These are phyloP conservation scores for Tympanopsis confertula DNA, from an alignment of 2,329 filamentous ascomycete species.

Conservation along the genomic window DNA sequence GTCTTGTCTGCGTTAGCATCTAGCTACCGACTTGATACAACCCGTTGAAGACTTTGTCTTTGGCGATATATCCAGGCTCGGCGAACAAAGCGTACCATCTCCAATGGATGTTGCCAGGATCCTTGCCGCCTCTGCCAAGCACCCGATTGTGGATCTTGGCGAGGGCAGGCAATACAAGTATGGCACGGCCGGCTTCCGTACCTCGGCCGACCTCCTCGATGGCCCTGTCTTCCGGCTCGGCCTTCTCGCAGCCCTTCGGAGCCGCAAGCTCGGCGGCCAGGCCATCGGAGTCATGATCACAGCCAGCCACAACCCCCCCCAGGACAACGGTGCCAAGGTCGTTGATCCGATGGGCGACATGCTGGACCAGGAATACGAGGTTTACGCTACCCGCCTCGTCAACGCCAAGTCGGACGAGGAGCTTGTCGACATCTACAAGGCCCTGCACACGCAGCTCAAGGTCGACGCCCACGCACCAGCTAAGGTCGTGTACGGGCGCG, in stretches of 20 bases:
- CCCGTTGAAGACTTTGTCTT: too few species aligned
- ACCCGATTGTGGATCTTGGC: constrained; percentile 38
- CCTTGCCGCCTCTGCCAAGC: constrained; percentile 48
- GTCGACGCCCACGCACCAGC: constrained; percentile 61
- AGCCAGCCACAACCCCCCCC: constrained; percentile 80
- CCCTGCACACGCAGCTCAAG: constrained; percentile 64
- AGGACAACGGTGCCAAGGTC: constrained; percentile 88
- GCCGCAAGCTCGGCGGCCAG: constrained; percentile 78
- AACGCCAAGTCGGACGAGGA: constrained; percentile 73
- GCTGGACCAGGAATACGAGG: constrained; percentile 92
- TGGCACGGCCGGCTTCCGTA: neutral
- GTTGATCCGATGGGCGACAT: constrained; percentile 96
- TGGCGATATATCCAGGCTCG: too few species aligned
- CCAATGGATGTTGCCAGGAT: too few species aligned
- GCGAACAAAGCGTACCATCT: too few species aligned
- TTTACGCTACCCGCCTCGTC: constrained; percentile 75
- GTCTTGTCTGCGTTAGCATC: too few species aligned
- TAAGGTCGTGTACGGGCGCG: constrained; percentile 78
- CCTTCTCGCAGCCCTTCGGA: constrained; percentile 76
- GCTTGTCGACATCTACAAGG: constrained; percentile 65
- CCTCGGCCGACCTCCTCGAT: constrained; percentile 62
- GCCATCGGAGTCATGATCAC: constrained; percentile 96
- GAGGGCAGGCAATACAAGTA: neutral
- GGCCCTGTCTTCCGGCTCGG: constrained; percentile 89
- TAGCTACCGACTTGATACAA: too few species aligned